A percentile compares a stretch with the other conserved stretches of the same genome.
Conservation (phyloP, 164 flowering plant genomes). For the Aristolochia californica region DNA sequence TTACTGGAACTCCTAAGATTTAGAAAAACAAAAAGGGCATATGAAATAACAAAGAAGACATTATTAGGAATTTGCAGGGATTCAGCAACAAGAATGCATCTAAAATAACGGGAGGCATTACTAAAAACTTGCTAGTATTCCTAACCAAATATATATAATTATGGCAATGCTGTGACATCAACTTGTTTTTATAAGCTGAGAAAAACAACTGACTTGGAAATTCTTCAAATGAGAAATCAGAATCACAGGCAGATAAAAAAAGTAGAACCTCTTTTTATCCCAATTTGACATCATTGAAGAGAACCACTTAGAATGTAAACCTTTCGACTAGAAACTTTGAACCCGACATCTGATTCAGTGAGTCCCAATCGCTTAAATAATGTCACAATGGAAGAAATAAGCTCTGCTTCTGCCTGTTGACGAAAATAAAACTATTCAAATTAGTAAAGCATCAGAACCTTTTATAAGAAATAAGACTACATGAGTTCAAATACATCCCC, state of each 20-base stretch:
- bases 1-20: too few relatives aligned
- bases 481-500: background rate
- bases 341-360: slow-evolving; percentile 84
- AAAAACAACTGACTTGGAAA: too few relatives aligned
- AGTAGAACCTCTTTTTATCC: slow-evolving; percentile 12
- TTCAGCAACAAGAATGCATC: too few relatives aligned
- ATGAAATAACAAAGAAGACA: too few relatives aligned
- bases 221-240: background rate
- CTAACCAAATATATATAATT: too few relatives aligned
- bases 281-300: slow-evolving; percentile 9
- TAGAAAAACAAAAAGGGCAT: too few relatives aligned
- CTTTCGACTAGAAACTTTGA: slow-evolving; percentile 94
- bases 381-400: slow-evolving; percentile 72
- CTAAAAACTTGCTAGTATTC: too few relatives aligned
- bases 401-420: slow-evolving; percentile 88
- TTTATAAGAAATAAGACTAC: background rate
- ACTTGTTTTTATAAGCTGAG: too few relatives aligned
- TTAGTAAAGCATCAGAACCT: background rate
- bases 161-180: too few relatives aligned
- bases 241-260: background rate
- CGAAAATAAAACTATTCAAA: background rate
- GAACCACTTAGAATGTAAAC: slow-evolving; percentile 26
- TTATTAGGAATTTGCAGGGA: too few relatives aligned
- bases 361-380: slow-evolving; percentile 83
- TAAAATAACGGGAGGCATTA: too few relatives aligned